Base-by-base conservation (phyloP, 2,329 filamentous ascomycete species). In the Sphaerostilbella broomeana region DNA sequence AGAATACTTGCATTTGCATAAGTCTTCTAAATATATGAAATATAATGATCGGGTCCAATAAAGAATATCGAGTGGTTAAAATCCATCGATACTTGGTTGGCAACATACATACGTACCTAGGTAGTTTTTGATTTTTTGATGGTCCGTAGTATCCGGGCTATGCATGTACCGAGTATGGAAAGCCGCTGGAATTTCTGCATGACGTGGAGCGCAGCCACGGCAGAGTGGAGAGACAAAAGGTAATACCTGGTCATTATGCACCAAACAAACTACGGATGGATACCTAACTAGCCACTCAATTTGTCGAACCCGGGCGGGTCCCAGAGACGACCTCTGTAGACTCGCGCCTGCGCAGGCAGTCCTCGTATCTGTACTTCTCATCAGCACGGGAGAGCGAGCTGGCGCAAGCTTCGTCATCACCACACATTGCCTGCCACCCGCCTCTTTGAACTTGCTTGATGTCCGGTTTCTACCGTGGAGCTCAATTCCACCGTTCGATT, bases 381-480 rank as follows among this genome's bases (percentile, higher is more conserved):
- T 20, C 34, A 32, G 29, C 39, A 37, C 38, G 28, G 36, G 27
- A 29, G 25, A 22, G 24, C 22, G 38, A 40, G 38, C 40, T 47
- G 26, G 37, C 44, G 29, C 35, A 38, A 47, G 45, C 44, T 40
- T 41, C 47, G 42, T 45, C 47, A 45, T 43, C 40, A 31, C 25
- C 29, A 21, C 16, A 19, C 30, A 28, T 29, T 17, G 33, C 33
- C 18, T 38, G 33, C 20, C 25, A 28, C 32, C 29, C 16, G 22
- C 34, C 34, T 40, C 21, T 32, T 22, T 29, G 42, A 37, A 25
- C 31, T 7, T 35, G 18, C 38, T 18, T 35, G 36, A 40, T 30
- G 40, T 40, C 35, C 38, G 35, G 22, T 36, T 31, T 41, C 26
- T 41, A 31, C 26, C 32, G 31, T 28, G 18, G 35, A 38, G 30